Evolutionary conservation across 2,329 filamentous ascomycete genomes (phyloP).

Genomic region (Bipolaris cookei): DNA sequence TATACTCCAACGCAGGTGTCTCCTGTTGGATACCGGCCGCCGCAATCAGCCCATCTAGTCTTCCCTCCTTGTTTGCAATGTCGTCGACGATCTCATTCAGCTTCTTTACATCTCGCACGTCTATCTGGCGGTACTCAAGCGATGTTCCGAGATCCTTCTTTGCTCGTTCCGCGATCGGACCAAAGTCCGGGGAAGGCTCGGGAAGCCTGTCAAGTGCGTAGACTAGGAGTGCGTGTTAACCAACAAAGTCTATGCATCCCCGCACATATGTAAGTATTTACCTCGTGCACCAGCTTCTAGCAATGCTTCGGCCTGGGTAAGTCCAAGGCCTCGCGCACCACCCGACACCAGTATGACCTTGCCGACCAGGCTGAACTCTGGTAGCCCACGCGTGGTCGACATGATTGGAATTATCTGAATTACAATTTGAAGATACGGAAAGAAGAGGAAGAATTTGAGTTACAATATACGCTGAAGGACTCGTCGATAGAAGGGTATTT

Average conservation of each 20-base stretch:
- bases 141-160: constrained; percentile 68
- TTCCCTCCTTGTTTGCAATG: constrained; percentile 73
- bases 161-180: constrained; percentile 67
- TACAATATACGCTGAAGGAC: neutral
- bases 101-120: constrained; percentile 73
- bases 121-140: constrained; percentile 77
- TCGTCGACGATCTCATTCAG: constrained; percentile 71
- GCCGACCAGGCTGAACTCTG: constrained; percentile 76
- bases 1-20: constrained; percentile 80
- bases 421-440: neutral
- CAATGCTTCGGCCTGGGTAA: constrained; percentile 74
- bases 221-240: constrained; percentile 52
- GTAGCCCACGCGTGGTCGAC: constrained; percentile 53
- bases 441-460: neutral
- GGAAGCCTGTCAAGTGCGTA: constrained; percentile 70
- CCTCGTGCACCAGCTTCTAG: constrained; percentile 76
- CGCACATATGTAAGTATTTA: constrained; percentile 31
- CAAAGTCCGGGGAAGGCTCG: constrained; percentile 67
- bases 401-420: constrained; percentile 14
- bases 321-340: constrained; percentile 73
- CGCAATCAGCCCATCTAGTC: constrained; percentile 79
- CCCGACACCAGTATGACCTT: constrained; percentile 76
- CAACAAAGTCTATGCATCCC: neutral
- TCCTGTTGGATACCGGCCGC: constrained; percentile 83
- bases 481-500: constrained; percentile 5